Base-by-base conservation (phyloP, 768 basidiomycete species). In the Hirschioporus abietinus region DNA sequence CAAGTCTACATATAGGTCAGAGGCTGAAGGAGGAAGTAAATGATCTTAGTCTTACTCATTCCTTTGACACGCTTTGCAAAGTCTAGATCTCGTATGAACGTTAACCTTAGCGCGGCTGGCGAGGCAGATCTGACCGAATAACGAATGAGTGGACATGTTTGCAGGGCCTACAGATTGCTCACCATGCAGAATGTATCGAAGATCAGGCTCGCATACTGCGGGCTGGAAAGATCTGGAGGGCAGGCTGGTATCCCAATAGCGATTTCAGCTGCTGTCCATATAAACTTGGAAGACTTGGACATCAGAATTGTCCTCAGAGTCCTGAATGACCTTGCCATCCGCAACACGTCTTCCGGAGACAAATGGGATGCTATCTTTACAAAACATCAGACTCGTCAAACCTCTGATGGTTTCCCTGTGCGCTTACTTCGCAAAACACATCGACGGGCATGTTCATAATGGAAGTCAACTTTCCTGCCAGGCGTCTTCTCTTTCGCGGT, bases 191-290 rank as follows among this genome's bases (percentile, higher is more conserved):
- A 20, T 34, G 20, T 34, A 17, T 58, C 64, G 34, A 5, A 65
- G 10, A 65, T 12, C n/a, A 65, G 34, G 25, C 57, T 63, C 18
- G 64, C 64, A 58, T 65, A 65, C 7, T 58, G 64, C 9, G 64
- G 64, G 17, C 57, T 23, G 26, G 24, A 26, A n/a, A 65, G 12
- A 35, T 65, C 64, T 2, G 64, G 35, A n/a, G 64, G 64, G 57
- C 64, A 65, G n/a, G 36, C 58, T 57, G 64, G 64, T 7, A 42
- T 3, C 17, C 64, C 58, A n/a, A 65, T 9, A n/a, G 61, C 57
- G 2, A 4, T 62, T 25, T 52, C n/a, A 25, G 64, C 34, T 12
- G 58, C 42, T 3, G 3, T 20, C 64, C 64, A 65, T 23, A 65
- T 59, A 12, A 1, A 18, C 17, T 34, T 25, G 4, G 5, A 24